Percentiles rank a stretch among this genome's conserved stretches.
Evolutionary conservation across 2,329 filamentous ascomycete genomes (phyloP).

Genomic region (Dichotomopilus funicola): DNA sequence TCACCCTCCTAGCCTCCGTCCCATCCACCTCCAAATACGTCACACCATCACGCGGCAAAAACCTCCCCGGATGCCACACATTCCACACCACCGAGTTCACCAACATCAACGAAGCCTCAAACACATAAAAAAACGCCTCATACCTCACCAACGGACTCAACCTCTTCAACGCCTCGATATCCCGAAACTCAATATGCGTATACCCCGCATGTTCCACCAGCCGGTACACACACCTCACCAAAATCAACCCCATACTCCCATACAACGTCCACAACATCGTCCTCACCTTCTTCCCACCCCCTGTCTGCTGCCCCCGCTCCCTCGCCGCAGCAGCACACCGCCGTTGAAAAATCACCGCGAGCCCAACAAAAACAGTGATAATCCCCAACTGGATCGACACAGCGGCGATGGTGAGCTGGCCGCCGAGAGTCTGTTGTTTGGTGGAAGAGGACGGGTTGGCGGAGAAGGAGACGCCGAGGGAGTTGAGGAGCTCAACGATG

Average conservation of each 20-base stretch:
- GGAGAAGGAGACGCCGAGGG: conserved; percentile 35
- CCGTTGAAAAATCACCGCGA: conserved; percentile 41
- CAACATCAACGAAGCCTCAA: conserved; percentile 37
- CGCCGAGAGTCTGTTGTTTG: conserved; percentile 30
- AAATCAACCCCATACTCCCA: conserved; percentile 37
- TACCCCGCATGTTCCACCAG: conserved; percentile 40
- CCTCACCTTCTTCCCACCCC: conserved; percentile 6
- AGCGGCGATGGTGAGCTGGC: conserved; percentile 34
- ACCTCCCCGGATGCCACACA: conserved; percentile 33
- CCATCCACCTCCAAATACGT: too few relatives aligned
- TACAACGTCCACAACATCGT: conserved; percentile 36
- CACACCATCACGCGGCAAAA: conserved; percentile 28
- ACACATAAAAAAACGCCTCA: conserved; percentile 42
- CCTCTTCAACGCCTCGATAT: conserved; percentile 25
- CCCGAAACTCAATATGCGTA: conserved; percentile 32
- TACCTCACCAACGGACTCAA: conserved; percentile 34
- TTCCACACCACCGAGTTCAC: conserved; percentile 35
- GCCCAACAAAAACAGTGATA: conserved; percentile 37
- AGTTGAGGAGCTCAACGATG: conserved; percentile 42
- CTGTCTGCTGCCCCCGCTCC: background rate
- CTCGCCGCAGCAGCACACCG: conserved; percentile 26
- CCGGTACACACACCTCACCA: conserved; percentile 44
- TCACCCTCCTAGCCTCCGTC: too few relatives aligned
- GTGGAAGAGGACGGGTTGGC: conserved; percentile 30
- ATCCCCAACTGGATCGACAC: conserved; percentile 25